Evolutionary conservation across 805 yeast species (phyloP).

Genomic region (Priceomyces melissophilus): DNA sequence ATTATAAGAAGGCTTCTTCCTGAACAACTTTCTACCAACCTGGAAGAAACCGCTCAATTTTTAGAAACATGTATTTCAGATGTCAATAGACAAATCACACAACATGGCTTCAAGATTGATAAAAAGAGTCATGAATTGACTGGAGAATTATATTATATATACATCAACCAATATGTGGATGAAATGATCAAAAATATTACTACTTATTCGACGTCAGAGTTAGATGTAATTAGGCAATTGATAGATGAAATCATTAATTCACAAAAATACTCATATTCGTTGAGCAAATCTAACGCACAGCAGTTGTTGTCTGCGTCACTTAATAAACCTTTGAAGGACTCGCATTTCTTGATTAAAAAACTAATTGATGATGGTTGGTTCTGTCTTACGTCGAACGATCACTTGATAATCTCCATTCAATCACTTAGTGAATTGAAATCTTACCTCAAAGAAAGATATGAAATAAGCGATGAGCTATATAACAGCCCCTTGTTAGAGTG

Average conservation of each 20-base stretch:
- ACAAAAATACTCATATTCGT: constrained; percentile 27
- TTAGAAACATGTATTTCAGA: constrained; percentile 17
- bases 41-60: constrained; percentile 6
- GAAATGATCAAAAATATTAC: constrained; percentile 40
- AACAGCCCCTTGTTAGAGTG: constrained; percentile 45
- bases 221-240: constrained; percentile 41
- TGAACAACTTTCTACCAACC: not conserved
- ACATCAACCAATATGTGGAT: constrained; percentile 40
- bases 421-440: constrained; percentile 46
- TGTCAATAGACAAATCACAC: constrained; percentile 30
- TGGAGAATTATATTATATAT: constrained; percentile 29
- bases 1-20: constrained; percentile 11
- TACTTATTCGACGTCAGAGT: constrained; percentile 32
- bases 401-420: constrained; percentile 37
- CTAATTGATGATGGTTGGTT: constrained; percentile 56
- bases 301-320: constrained; percentile 23
- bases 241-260: constrained; percentile 46
- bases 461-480: constrained; percentile 18
- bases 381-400: constrained; percentile 24
- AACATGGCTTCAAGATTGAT: constrained; percentile 43
- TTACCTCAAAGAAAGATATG: constrained; percentile 43
- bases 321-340: constrained; percentile 31
- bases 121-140: constrained; percentile 34
- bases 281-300: constrained; percentile 34
- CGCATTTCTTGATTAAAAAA: constrained; percentile 34